Evolutionary conservation across 148 eudicot genomes (phyloP).

Genomic region (Chenopodium quinoa): DNA sequence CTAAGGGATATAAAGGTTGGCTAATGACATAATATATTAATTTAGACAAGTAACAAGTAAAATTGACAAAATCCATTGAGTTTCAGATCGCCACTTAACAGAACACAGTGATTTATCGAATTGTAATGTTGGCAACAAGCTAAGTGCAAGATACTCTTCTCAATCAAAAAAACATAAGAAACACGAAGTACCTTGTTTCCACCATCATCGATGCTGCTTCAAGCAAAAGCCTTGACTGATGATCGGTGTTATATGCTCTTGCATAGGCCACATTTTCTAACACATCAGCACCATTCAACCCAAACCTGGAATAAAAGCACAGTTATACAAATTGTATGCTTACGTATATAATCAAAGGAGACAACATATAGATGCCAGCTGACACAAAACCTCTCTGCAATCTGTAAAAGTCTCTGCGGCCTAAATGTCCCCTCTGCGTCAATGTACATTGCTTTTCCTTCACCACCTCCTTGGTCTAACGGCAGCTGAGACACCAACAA

Average conservation of each 20-base stretch:
- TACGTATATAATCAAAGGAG: background rate
- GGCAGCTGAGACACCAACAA: slow-evolving; percentile 60
- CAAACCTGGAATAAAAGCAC: slow-evolving; percentile 54
- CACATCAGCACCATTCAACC: slow-evolving; percentile 89
- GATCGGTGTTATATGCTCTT: slow-evolving; percentile 96
- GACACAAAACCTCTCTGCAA: slow-evolving; percentile 71
- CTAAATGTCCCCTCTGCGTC: slow-evolving; percentile 99
- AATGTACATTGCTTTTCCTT: slow-evolving; percentile 98
- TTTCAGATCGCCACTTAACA: background rate
- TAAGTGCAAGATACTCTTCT: background rate
- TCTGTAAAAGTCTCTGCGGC: slow-evolving; percentile 91
- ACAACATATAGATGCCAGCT: background rate
- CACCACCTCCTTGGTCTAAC: slow-evolving; percentile 97
- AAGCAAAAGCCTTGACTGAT: slow-evolving; percentile 96
- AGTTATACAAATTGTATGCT: slow-evolving; percentile 1
- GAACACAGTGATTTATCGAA: background rate
- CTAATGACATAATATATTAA: background rate
- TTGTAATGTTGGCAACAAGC: slow-evolving; percentile 1
- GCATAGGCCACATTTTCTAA: slow-evolving; percentile 98
- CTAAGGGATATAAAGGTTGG: background rate
- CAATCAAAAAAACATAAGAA: background rate
- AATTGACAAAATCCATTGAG: background rate
- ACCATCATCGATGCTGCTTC: slow-evolving; percentile 99
- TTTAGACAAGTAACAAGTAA: background rate
- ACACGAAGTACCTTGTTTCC: slow-evolving; percentile 65